Conservation (phyloP, 805 yeast species). For the Debaryomyces prosopidis region DNA sequence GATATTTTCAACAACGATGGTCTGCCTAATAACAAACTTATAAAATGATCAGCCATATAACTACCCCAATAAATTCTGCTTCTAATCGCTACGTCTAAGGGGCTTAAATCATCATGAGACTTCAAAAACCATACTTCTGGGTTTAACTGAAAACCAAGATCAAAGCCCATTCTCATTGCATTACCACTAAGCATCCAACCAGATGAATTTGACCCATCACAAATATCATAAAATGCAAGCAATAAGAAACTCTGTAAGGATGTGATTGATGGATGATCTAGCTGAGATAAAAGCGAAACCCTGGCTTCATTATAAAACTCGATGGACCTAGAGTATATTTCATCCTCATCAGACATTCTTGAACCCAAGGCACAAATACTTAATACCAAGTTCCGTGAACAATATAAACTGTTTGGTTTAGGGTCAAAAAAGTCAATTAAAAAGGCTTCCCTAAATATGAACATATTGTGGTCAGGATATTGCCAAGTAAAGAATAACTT, state of each 20-base stretch:
- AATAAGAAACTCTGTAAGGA: slow-evolving; percentile 60
- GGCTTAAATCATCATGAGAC: slow-evolving; percentile 38
- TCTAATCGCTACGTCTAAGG: slow-evolving; percentile 55
- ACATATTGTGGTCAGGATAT: slow-evolving; percentile 63
- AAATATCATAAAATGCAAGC: slow-evolving; percentile 61
- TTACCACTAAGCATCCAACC: slow-evolving; percentile 67
- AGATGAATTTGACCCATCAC: slow-evolving; percentile 55
- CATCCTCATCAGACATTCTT: slow-evolving; percentile 45
- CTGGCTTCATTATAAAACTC: slow-evolving; percentile 50
- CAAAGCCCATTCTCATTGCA: slow-evolving; percentile 65
- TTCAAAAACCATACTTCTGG: slow-evolving; percentile 60
- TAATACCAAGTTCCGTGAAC: slow-evolving; percentile 53
- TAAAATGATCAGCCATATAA: slow-evolving; percentile 63
- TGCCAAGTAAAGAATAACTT: slow-evolving; percentile 60
- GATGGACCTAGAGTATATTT: slow-evolving; percentile 40
- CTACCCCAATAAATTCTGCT: slow-evolving; percentile 69
- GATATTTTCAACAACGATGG: slow-evolving; percentile 55
- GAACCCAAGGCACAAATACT: slow-evolving; percentile 64
- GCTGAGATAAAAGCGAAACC: slow-evolving; percentile 36
- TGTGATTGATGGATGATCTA: slow-evolving; percentile 51
- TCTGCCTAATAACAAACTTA: slow-evolving; percentile 58
- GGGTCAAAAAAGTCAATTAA: slow-evolving; percentile 61
- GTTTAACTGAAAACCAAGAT: slow-evolving; percentile 61
- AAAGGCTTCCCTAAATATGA: slow-evolving; percentile 64
- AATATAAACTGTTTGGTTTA: slow-evolving; percentile 49